Conservation (phyloP, 2,329 filamentous ascomycete genomes). For the Cladosporium halotolerans region DNA sequence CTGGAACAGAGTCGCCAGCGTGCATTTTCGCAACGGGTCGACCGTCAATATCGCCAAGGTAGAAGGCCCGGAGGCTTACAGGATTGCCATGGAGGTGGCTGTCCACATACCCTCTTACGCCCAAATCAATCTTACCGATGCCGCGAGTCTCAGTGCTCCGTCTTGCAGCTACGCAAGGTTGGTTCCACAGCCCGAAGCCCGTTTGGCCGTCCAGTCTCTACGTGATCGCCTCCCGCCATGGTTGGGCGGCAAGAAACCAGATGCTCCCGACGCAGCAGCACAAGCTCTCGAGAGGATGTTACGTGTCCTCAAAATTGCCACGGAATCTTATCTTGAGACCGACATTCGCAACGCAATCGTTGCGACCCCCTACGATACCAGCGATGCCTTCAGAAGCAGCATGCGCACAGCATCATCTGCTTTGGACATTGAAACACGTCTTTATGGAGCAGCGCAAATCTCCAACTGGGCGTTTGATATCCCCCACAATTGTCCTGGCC, state of each 20-base stretch:
- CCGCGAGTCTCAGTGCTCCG: background rate
- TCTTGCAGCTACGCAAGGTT: background rate
- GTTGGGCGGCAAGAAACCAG: background rate
- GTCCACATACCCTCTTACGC: background rate
- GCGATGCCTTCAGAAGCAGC: background rate
- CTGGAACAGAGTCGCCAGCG: background rate
- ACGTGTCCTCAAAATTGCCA: background rate
- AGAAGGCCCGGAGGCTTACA: background rate
- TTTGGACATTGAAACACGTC: background rate
- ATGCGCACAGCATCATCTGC: background rate
- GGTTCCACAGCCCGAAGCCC: too few relatives aligned
- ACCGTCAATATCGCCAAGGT: slow-evolving; percentile 1
- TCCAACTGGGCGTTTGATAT: background rate
- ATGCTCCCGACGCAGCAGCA: background rate
- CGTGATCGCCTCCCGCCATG: background rate
- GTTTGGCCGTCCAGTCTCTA: background rate
- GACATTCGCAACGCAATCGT: background rate
- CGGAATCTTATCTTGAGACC: background rate
- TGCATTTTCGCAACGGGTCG: background rate
- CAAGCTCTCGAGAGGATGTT: background rate
- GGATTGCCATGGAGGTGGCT: background rate
- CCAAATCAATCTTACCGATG: background rate
- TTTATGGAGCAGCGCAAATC: background rate
- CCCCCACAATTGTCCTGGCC: background rate
- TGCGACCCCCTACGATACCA: background rate